phyloP scores from a whole-genome alignment of 192 early-diverging fungal species.

The Piromyces sp. region DNA sequence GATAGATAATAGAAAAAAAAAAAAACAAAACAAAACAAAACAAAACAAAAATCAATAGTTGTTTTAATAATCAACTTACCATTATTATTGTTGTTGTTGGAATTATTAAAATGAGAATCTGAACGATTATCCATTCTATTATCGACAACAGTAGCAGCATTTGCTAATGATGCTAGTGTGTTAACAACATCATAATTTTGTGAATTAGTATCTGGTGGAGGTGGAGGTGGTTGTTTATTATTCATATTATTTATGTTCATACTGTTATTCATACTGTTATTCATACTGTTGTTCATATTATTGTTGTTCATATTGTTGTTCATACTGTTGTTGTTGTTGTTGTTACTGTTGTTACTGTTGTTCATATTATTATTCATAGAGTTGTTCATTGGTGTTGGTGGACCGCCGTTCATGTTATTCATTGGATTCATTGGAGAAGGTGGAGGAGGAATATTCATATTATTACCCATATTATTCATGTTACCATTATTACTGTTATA shows the following conservation, averaged over 20 bases:
- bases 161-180: neutral
- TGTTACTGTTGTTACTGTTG: neutral
- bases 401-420: neutral
- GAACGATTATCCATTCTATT: neutral
- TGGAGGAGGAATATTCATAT: neutral
- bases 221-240: neutral
- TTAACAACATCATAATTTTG: neutral
- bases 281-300: neutral
- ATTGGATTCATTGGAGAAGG: neutral
- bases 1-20: no score
- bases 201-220: neutral
- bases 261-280: neutral
- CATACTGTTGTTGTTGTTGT: neutral
- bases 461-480: neutral
- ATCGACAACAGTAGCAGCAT: neutral
- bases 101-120: neutral
- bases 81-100: neutral
- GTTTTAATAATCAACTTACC: no score
- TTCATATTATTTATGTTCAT: neutral
- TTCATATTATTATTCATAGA: neutral
- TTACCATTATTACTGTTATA: neutral
- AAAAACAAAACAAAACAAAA: no score
- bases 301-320: neutral
- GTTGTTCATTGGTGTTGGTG: neutral
- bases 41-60: no score